Percentiles rank a stretch among this genome's conserved stretches.
phyloP scores from a whole-genome alignment of 257 asterid genomes.

The Agastache rugosa region DNA sequence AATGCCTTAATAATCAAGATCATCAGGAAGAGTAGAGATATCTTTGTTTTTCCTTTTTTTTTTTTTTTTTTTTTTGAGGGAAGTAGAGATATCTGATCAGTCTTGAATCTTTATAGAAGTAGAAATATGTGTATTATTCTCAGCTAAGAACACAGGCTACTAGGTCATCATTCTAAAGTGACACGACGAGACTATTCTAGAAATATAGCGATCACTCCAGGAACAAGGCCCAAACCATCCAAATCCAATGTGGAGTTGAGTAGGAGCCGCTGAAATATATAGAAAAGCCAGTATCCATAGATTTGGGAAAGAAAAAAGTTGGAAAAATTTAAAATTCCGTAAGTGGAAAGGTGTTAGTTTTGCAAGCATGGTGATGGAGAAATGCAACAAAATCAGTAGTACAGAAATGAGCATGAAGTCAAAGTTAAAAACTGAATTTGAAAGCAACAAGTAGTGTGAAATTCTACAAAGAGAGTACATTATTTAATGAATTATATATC shows the following conservation, averaged over 20 bases:
- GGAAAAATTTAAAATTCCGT: too few relatives aligned
- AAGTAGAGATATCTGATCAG: neutral
- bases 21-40: neutral
- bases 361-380: slow-evolving; percentile 8
- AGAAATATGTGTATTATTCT: neutral
- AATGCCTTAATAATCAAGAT: neutral
- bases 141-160: neutral
- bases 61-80: too few relatives aligned
- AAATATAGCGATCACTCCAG: neutral
- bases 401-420: neutral
- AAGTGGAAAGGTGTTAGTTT: neutral
- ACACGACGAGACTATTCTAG: neutral
- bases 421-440: neutral
- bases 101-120: neutral
- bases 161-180: neutral
- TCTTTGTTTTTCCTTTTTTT: too few relatives aligned
- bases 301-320: neutral
- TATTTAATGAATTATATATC: neutral
- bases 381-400: neutral
- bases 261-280: neutral
- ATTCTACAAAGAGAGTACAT: neutral
- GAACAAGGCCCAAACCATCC: neutral
- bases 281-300: neutral
- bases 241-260: neutral
- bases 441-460: neutral